Conservation (phyloP, 495 filamentous ascomycete species). For the Pyrenula massariospora region DNA sequence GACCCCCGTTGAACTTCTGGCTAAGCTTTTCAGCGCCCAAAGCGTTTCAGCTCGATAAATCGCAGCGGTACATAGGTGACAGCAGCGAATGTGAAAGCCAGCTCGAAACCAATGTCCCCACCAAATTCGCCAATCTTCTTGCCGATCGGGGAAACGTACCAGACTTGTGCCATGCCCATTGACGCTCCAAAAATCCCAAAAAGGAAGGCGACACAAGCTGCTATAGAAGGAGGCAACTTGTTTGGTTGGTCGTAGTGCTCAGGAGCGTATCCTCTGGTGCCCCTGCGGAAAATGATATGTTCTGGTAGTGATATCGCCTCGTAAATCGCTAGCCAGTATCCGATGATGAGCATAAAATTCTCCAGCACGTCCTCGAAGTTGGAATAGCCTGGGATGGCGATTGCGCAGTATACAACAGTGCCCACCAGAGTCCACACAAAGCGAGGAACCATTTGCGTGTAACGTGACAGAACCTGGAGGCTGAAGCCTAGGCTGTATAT, state of each 20-base stretch:
- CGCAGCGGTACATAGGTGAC: conserved; percentile 20
- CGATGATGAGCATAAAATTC: conserved; percentile 71
- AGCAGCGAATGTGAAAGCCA: conserved; percentile 37
- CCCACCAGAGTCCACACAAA: conserved; percentile 50
- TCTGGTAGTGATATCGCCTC: conserved; percentile 58
- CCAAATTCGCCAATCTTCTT: conserved; percentile 46
- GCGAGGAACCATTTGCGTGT: conserved; percentile 57
- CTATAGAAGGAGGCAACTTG: conserved; percentile 59
- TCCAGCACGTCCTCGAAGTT: conserved; percentile 60
- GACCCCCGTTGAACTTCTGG: no score
- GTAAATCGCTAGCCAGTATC: conserved; percentile 82
- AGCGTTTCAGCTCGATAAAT: conserved; percentile 22
- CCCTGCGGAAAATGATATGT: conserved; percentile 66
- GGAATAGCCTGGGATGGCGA: conserved; percentile 67
- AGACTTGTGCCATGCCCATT: conserved; percentile 65
- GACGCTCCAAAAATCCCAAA: conserved; percentile 63
- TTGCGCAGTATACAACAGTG: conserved; percentile 51
- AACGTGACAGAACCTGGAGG: conserved; percentile 56
- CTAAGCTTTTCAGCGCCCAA: conserved; percentile 18
- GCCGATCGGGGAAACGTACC: conserved; percentile 66
- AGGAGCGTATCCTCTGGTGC: conserved; percentile 47
- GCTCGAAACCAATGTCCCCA: conserved; percentile 68
- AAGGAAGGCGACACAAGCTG: conserved; percentile 54
- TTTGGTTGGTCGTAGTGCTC: conserved; percentile 47
- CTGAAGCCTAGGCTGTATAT: conserved; percentile 74